A percentile compares a stretch with the other conserved stretches of the same genome.
phyloP scores from a whole-genome alignment of 768 basidiomycete genomes.

The Leccinum incarnatum region DNA sequence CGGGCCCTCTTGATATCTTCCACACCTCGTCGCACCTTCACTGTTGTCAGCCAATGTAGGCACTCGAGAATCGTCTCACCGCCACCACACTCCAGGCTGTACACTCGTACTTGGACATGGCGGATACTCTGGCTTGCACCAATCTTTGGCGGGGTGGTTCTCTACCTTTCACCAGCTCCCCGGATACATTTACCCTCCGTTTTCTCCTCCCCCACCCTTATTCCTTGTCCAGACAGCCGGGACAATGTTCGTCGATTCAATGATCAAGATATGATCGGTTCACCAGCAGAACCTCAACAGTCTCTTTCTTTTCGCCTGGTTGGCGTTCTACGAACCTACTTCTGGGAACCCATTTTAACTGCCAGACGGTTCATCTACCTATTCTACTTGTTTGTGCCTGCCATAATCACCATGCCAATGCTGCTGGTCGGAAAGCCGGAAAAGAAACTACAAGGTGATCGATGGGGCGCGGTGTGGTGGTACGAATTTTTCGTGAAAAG shows the following conservation, averaged over 20 bases:
- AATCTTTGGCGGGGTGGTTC: slow-evolving; percentile 49
- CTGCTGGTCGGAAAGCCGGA: slow-evolving; percentile 64
- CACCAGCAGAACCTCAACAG: slow-evolving; percentile 62
- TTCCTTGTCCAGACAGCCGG: slow-evolving; percentile 37
- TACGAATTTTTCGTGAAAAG: slow-evolving; percentile 81
- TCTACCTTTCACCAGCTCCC: slow-evolving; percentile 47
- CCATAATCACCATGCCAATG: slow-evolving; percentile 82
- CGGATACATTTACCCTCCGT: slow-evolving; percentile 44
- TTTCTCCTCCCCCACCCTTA: slow-evolving; percentile 49
- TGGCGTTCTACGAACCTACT: slow-evolving; percentile 48
- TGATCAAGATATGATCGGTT: slow-evolving; percentile 47
- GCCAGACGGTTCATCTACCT: slow-evolving; percentile 81
- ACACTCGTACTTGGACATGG: slow-evolving; percentile 29
- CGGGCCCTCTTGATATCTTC: slow-evolving; percentile 8
- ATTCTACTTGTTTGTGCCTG: slow-evolving; percentile 81
- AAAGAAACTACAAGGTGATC: slow-evolving; percentile 61
- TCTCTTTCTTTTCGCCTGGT: slow-evolving; percentile 45
- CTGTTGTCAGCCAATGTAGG: slow-evolving; percentile 2
- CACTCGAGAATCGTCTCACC: slow-evolving; percentile 12
- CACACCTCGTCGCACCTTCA: slow-evolving; percentile 27
- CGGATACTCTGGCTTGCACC: slow-evolving; percentile 53
- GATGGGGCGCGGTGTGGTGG: slow-evolving; percentile 98
- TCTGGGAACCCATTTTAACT: slow-evolving; percentile 87
- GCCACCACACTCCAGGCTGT: slow-evolving; percentile 16
- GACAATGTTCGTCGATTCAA: slow-evolving; percentile 18